Conservation (phyloP, 371 early-diverging fungal genomes). For the Nematocida ironsii region DNA sequence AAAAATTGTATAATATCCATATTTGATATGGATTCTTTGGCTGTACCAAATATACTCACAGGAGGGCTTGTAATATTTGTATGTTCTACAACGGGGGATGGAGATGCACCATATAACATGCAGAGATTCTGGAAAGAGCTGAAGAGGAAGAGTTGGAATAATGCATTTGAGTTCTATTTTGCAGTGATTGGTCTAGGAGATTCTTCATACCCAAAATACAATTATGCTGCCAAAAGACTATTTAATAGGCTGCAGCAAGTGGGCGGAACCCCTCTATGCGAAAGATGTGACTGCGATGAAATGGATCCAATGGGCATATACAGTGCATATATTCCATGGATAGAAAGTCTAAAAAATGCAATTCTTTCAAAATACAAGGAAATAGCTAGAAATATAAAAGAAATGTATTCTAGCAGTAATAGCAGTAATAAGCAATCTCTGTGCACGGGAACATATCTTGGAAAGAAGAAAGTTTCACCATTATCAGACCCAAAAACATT, state of each 20-base stretch:
- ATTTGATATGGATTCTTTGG: background rate
- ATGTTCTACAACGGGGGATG: constrained; percentile 69
- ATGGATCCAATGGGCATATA: constrained; percentile 84
- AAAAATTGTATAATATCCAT: background rate
- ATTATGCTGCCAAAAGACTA: constrained; percentile 86
- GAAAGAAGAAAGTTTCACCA: background rate
- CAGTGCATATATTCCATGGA: constrained; percentile 30
- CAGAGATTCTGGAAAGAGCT: constrained; percentile 59
- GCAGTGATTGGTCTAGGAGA: constrained; percentile 69
- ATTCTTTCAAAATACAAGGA: background rate
- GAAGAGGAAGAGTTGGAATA: constrained; percentile 43
- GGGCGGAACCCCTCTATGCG: constrained; percentile 76
- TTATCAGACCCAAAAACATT: background rate
- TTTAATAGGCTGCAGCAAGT: constrained; percentile 79
- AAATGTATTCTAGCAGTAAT: background rate
- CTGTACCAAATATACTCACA: background rate
- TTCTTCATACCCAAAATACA: constrained; percentile 73
- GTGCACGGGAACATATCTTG: background rate
- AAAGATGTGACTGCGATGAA: constrained; percentile 85
- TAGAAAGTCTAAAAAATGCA: background rate
- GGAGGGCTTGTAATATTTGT: constrained; percentile 64
- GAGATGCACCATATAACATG: constrained; percentile 66
- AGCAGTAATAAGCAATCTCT: background rate
- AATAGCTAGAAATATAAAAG: background rate
- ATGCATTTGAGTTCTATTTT: constrained; percentile 56